A percentile compares a stretch with the other conserved stretches of the same genome.
Evolutionary conservation across 176 grass and related monocot species (phyloP).

Genomic region (Raddia distichophylla): DNA sequence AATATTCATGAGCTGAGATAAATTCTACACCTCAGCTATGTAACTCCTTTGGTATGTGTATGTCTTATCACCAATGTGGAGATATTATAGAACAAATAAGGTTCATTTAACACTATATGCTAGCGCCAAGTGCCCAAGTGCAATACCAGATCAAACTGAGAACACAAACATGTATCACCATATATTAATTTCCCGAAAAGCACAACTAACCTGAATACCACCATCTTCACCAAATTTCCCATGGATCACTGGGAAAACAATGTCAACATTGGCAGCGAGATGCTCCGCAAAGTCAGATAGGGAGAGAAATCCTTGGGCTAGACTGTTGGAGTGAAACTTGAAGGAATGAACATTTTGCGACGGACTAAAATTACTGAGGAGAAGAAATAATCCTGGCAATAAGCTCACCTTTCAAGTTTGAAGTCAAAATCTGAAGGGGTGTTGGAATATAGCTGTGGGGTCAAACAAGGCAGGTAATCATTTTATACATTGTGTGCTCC

Average conservation of each 20-base stretch:
- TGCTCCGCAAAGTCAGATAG: constrained; percentile 72
- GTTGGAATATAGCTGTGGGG: constrained; percentile 78
- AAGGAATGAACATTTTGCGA: not conserved
- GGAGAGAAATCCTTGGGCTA: constrained; percentile 79
- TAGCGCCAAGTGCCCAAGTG: not conserved
- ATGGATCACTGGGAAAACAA: constrained; percentile 91
- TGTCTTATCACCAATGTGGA: not conserved
- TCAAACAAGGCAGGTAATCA: constrained; percentile 28
- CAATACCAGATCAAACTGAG: not conserved
- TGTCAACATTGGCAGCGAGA: constrained; percentile 74
- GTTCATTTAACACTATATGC: not conserved
- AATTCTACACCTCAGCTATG: not conserved
- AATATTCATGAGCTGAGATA: not conserved
- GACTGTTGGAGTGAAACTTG: constrained; percentile 47
- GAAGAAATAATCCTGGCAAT: not conserved
- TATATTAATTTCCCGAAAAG: not conserved
- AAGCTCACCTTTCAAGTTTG: constrained; percentile 80
- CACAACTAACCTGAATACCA: constrained; percentile 70
- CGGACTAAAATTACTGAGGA: not conserved
- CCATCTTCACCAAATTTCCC: constrained; percentile 97
- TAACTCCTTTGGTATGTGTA: not conserved
- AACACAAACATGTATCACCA: not conserved
- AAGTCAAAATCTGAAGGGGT: constrained; percentile 96
- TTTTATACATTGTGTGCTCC: not conserved
- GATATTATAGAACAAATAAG: not conserved